Base-by-base conservation (phyloP, 2,329 filamentous ascomycete species). In the Teratosphaeria destructans region DNA sequence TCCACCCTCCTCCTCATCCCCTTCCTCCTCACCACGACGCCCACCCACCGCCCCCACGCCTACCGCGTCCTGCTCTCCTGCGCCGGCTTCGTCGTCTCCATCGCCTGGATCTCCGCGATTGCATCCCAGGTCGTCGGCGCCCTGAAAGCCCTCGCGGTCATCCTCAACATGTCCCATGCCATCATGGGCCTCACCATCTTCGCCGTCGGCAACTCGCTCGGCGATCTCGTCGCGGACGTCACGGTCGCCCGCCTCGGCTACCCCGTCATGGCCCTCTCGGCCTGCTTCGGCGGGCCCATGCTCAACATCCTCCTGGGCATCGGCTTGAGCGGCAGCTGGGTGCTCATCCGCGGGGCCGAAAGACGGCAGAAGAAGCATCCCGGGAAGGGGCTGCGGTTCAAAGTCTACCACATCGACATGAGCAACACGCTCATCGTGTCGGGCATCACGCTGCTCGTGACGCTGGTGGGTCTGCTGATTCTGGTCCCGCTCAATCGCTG, bases 281-380 rank as follows among this genome's bases (percentile, higher is more conserved):
- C 94, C 4, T 99, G 94, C 72, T 96, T 99, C 72, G 94, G 94
- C n/a, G 95, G 94, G 0, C 94, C 94, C 0, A 93, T 99, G 90
- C 82, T 99, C 49, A 99, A 99, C 68, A 99, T 99, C 63, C 78
- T 99, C 0, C 82, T 99, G 3, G 94, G 94, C 0, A 92, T 99
- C 57, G 94, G 94, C n/a, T 79, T 97, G 3, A 89, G 88, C 29
- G 94, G 94, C 16, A 82, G 90, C 47, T 95, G 92, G 71, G 94
- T 96, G 82, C 92, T 89, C 59, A 80, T 95, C 16, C 81, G 82
- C 58, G 81, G 84, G 35, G 88, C 87, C 19, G 83, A 87, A 66
- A 79, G 83, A 63, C 79, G 79, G 57, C 84, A 89, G 62, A 74
- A 78, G 32, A 86, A 86, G 65, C 85, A 93, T 67, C 89, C 89